phyloP scores from a whole-genome alignment of 805 yeast genomes.

The Kodamaea leandrae region DNA sequence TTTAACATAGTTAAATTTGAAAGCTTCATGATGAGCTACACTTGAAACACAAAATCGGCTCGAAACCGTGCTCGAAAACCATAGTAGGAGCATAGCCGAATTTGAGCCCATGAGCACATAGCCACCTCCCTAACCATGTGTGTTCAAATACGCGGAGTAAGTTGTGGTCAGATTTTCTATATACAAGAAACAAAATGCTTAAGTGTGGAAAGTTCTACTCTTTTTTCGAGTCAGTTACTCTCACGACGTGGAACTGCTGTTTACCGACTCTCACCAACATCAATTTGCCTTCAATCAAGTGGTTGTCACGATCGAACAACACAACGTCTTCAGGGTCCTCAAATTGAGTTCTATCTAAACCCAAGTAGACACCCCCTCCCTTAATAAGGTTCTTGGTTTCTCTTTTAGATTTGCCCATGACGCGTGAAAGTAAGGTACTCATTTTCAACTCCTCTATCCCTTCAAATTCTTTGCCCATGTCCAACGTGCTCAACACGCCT shows the following conservation, averaged over 20 bases:
- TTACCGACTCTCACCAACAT: conserved; percentile 76
- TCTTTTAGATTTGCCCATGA: conserved; percentile 49
- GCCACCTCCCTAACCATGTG: too few relatives aligned
- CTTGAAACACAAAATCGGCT: too few relatives aligned
- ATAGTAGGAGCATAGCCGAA: too few relatives aligned
- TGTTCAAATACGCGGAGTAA: too few relatives aligned
- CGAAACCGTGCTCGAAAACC: too few relatives aligned
- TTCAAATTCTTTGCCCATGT: conserved; percentile 25
- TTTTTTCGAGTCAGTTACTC: conserved; percentile 19
- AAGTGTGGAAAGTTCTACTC: too few relatives aligned
- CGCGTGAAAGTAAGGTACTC: conserved; percentile 49
- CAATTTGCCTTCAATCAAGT: conserved; percentile 57
- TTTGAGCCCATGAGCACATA: too few relatives aligned
- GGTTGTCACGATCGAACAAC: conserved; percentile 43
- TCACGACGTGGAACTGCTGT: conserved; percentile 58
- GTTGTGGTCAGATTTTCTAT: too few relatives aligned
- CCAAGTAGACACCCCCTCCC: conserved; percentile 73
- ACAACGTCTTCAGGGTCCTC: conserved; percentile 48
- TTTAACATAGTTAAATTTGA: too few relatives aligned
- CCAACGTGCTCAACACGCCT: conserved; percentile 44
- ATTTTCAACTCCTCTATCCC: conserved; percentile 40
- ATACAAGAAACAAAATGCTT: too few relatives aligned
- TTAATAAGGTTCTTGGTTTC: conserved; percentile 62
- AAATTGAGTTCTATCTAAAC: conserved; percentile 54
- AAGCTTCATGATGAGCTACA: too few relatives aligned